Conservation (phyloP, 1,139 yeast genomes). For the Pichia sp. region DNA sequence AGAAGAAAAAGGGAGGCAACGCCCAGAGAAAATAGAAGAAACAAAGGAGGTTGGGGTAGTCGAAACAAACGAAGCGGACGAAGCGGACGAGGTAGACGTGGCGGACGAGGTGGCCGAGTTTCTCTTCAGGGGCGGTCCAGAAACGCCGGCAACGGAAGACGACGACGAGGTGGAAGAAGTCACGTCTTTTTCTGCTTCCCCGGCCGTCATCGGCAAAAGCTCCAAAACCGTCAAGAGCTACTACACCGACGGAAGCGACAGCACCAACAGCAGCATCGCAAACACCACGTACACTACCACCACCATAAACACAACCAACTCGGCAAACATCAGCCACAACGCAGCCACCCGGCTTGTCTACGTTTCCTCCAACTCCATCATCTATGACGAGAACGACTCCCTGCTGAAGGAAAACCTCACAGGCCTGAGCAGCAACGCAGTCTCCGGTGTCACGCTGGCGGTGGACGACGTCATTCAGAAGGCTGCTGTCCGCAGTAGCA, state of each 20-base stretch:
- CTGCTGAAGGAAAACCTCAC: neutral
- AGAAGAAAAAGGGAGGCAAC: neutral
- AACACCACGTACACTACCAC: neutral
- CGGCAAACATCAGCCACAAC: neutral
- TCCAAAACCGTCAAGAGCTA: neutral
- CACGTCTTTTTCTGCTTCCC: neutral
- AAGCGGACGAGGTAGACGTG: neutral
- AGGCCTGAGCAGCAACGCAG: neutral
- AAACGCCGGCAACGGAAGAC: too few relatives aligned
- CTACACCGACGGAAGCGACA: neutral
- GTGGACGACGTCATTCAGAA: neutral
- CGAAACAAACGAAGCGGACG: too few relatives aligned
- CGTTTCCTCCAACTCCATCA: neutral
- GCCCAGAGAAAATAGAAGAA: neutral
- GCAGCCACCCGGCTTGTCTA: neutral
- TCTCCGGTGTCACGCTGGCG: conserved; percentile 1
- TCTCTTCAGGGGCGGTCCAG: too few relatives aligned
- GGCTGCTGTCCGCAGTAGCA: neutral
- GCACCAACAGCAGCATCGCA: neutral
- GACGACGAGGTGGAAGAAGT: neutral
- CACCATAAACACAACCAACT: neutral
- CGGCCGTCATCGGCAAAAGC: neutral
- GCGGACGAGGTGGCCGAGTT: neutral
- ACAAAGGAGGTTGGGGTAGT: too few relatives aligned
- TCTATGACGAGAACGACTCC: neutral